Evolutionary conservation across 1,284 basidiomycete genomes (phyloP).

Genomic region (Fomitopsis palustris): DNA sequence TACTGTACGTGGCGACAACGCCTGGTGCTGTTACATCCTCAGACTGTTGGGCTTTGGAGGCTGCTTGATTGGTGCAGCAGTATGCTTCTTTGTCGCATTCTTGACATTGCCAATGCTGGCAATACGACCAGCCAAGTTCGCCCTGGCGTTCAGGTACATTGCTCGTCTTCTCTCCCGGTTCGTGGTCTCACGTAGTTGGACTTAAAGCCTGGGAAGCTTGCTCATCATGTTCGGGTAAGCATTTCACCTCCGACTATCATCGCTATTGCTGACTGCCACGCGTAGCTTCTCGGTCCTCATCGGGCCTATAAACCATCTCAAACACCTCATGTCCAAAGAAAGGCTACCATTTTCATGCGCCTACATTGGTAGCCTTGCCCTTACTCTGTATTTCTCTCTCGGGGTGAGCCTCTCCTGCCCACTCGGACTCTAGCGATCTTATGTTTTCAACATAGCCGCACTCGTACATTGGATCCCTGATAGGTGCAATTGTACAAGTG

Average conservation of each 20-base stretch:
- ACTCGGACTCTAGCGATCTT: background rate
- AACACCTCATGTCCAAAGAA: conserved; percentile 83
- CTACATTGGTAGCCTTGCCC: conserved; percentile 77
- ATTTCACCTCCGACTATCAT: conserved; percentile 18
- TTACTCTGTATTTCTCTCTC: conserved; percentile 88
- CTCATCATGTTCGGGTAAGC: conserved; percentile 87
- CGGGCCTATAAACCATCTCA: conserved; percentile 83
- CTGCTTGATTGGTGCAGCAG: conserved; percentile 85
- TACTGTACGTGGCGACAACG: background rate
- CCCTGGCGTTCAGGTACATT: conserved; percentile 77
- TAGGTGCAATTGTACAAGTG: conserved; percentile 75
- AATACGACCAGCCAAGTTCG: conserved; percentile 85
- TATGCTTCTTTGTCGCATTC: conserved; percentile 96
- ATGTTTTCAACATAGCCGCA: conserved; percentile 52
- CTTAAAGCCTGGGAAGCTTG: conserved; percentile 68
- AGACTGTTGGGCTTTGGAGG: conserved; percentile 93
- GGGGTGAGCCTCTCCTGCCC: conserved; percentile 50
- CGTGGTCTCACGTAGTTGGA: background rate
- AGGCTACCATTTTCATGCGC: conserved; percentile 85
- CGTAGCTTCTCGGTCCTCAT: conserved; percentile 80
- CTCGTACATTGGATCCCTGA: conserved; percentile 81
- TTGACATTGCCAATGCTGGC: conserved; percentile 84
- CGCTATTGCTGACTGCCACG: background rate
- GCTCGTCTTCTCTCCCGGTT: background rate
- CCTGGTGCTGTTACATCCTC: background rate